Evolutionary conservation across 345 rosid genomes (phyloP).

Genomic region (Mangifera indica): DNA sequence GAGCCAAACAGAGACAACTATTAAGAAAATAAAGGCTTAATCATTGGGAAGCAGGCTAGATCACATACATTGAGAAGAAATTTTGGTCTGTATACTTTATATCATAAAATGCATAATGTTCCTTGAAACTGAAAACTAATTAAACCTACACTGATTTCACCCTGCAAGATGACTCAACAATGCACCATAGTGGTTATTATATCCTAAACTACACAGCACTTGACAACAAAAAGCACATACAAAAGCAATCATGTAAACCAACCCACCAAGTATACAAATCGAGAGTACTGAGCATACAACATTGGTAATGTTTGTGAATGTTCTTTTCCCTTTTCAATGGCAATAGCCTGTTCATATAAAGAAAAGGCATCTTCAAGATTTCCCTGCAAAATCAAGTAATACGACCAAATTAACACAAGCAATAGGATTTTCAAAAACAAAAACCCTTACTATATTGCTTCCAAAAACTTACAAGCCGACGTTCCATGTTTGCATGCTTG

Average conservation of each 20-base stretch:
- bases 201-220: neutral
- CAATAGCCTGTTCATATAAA: slow-evolving; percentile 84
- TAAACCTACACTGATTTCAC: neutral
- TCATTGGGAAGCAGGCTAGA: too few relatives aligned
- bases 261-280: slow-evolving; percentile 77
- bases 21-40: too few relatives aligned
- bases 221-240: neutral
- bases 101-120: too few relatives aligned
- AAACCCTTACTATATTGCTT: slow-evolving; percentile 19
- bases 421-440: slow-evolving; percentile 11
- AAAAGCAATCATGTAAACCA: neutral
- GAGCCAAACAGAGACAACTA: too few relatives aligned
- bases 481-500: slow-evolving; percentile 96
- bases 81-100: too few relatives aligned
- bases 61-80: too few relatives aligned
- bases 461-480: slow-evolving; percentile 55
- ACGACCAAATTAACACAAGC: slow-evolving; percentile 20
- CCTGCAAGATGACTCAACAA: neutral
- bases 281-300: slow-evolving; percentile 82
- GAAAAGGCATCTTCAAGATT: slow-evolving; percentile 74
- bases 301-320: slow-evolving; percentile 72
- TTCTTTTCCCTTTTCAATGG: slow-evolving; percentile 96
- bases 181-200: neutral
- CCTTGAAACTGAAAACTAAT: neutral
- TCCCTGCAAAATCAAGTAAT: slow-evolving; percentile 51